Conservation (phyloP, 202 grass and related monocot species). For the Thinopyrum obtusiflorum region DNA sequence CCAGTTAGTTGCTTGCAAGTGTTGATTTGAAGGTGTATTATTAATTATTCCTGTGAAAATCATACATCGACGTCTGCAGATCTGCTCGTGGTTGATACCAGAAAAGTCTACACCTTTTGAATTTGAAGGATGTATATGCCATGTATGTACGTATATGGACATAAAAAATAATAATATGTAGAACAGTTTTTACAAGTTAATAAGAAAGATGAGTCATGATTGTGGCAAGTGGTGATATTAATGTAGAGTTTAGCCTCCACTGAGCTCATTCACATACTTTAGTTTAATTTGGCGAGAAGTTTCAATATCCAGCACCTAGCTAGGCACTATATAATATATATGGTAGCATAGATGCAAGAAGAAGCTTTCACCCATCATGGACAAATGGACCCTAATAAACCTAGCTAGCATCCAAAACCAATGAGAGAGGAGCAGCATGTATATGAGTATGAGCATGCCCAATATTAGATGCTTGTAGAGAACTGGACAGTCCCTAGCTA, state of each 20-base stretch:
- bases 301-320: constrained; percentile 32
- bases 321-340: constrained; percentile 1
- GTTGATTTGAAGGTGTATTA: background rate
- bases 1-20: background rate
- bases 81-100: background rate
- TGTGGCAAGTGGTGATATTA: background rate
- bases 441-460: background rate
- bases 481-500: background rate
- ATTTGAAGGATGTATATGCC: background rate
- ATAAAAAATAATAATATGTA: background rate
- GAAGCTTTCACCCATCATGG: constrained; percentile 26
- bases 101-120: constrained; percentile 1
- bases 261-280: constrained; percentile 22
- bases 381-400: constrained; percentile 35
- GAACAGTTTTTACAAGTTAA: constrained; percentile 5
- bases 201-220: constrained; percentile 5
- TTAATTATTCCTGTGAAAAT: background rate
- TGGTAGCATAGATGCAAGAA: constrained; percentile 25
- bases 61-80: no score
- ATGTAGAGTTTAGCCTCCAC: background rate
- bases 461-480: constrained; percentile 31
- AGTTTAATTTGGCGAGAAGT: background rate
- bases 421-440: background rate
- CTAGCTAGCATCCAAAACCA: constrained; percentile 37
- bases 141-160: background rate